These are phyloP conservation scores for Cyanodermella asteris DNA, from an alignment of 2,329 filamentous ascomycete species.

Conservation along the genomic window DNA sequence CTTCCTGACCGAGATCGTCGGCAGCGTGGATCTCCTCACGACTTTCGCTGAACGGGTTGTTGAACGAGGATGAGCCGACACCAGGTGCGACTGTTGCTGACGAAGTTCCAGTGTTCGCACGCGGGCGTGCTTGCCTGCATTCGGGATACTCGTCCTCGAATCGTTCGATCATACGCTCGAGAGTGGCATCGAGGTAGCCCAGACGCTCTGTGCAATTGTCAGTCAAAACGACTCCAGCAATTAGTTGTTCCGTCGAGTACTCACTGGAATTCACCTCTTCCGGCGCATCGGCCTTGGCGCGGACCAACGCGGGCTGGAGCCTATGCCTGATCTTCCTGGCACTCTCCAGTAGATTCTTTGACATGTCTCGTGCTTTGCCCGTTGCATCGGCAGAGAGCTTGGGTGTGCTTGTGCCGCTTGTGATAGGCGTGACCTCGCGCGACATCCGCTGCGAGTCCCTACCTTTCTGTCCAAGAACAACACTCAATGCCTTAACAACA, in stretches of 20 bases:
- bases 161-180: slow-evolving; percentile 77
- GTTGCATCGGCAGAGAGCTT: slow-evolving; percentile 27
- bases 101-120: slow-evolving; percentile 5
- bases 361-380: slow-evolving; percentile 72
- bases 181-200: slow-evolving; percentile 67
- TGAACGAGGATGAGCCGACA: slow-evolving; percentile 3
- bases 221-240: slow-evolving; percentile 17
- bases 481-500: slow-evolving; percentile 80
- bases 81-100: slow-evolving; percentile 4
- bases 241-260: slow-evolving; percentile 14
- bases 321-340: slow-evolving; percentile 72
- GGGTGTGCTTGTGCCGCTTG: slow-evolving; percentile 32
- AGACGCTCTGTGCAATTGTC: no score
- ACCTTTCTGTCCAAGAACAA: slow-evolving; percentile 52
- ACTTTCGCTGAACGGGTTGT: slow-evolving; percentile 4
- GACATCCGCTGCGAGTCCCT: slow-evolving; percentile 16
- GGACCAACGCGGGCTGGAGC: slow-evolving; percentile 61
- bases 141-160: slow-evolving; percentile 96
- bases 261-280: slow-evolving; percentile 62
- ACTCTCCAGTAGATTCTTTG: slow-evolving; percentile 66
- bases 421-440: slow-evolving; percentile 18
- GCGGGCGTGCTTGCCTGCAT: slow-evolving; percentile 33
- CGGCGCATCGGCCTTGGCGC: slow-evolving; percentile 45
- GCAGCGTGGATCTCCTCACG: slow-evolving; percentile 21
- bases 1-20: slow-evolving; percentile 22